Conservation (phyloP, 1,284 basidiomycete species). For the Fereydounia khargensis region DNA sequence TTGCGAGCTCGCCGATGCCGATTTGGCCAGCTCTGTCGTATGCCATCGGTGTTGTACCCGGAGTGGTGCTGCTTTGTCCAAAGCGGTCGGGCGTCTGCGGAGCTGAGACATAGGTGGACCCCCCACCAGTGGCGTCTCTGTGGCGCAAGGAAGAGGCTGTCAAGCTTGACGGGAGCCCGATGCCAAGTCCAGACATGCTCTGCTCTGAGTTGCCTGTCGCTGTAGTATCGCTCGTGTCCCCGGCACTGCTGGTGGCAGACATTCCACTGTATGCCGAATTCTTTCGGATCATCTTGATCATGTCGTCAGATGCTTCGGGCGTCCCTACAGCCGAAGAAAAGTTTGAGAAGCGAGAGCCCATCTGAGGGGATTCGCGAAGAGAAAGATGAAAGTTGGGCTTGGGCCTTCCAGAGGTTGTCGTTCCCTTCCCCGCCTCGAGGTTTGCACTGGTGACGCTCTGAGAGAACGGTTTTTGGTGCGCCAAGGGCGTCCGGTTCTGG, state of each 20-base stretch:
- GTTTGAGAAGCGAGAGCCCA: constrained; percentile 38
- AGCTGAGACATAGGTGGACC: too few species aligned
- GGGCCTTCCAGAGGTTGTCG: constrained; percentile 2
- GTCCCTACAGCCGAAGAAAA: constrained; percentile 36
- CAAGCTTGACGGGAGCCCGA: constrained; percentile 23
- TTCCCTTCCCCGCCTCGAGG: not conserved
- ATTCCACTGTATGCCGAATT: not conserved
- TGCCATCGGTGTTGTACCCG: constrained; percentile 17
- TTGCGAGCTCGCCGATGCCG: constrained; percentile 92
- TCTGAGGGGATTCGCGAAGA: constrained; percentile 19
- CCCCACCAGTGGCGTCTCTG: too few species aligned
- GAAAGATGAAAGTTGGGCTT: constrained; percentile 22
- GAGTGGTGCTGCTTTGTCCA: constrained; percentile 4
- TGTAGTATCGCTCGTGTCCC: not conserved
- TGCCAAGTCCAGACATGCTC: constrained; percentile 24
- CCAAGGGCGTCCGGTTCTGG: constrained; percentile 10
- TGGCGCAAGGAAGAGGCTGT: too few species aligned
- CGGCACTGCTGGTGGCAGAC: not conserved
- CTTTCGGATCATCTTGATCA: constrained; percentile 5
- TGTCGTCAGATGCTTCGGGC: constrained; percentile 16
- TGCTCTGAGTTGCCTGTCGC: not conserved
- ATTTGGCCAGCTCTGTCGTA: constrained; percentile 81
- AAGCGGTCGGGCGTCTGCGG: constrained; percentile 34
- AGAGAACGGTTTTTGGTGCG: constrained; percentile 16
- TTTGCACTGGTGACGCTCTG: too few species aligned